A percentile compares a stretch with the other conserved stretches of the same genome.
phyloP scores from a whole-genome alignment of 495 filamentous ascomycete genomes.

The Podospora pseudoanserina region DNA sequence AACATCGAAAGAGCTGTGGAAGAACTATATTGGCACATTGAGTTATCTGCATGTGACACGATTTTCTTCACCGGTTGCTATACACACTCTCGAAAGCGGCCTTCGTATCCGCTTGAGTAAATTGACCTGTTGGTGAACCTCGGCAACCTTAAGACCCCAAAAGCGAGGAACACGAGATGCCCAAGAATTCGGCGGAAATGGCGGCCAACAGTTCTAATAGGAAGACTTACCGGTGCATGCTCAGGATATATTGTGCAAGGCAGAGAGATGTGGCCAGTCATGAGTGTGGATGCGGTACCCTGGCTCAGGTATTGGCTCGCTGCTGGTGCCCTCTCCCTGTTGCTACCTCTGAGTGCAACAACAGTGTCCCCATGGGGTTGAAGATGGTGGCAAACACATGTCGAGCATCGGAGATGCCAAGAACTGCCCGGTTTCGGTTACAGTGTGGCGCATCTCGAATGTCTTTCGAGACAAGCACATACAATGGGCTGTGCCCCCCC shows the following conservation, averaged over 20 bases:
- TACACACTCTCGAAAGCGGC: not conserved
- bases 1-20: not conserved
- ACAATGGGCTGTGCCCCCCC: not conserved
- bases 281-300: not conserved
- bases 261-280: not conserved
- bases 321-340: not conserved
- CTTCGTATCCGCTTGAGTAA: not conserved
- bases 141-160: not conserved
- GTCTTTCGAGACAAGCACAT: not conserved
- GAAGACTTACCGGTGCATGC: not conserved
- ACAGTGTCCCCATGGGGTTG: not conserved
- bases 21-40: not conserved
- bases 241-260: not conserved
- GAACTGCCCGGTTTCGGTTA: conserved; percentile 16
- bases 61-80: not conserved
- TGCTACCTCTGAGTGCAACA: not conserved
- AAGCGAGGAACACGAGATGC: not conserved
- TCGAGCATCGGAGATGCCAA: conserved; percentile 11
- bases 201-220: not conserved
- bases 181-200: not conserved
- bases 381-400: not conserved
- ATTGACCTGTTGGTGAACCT: not conserved
- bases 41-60: not conserved
- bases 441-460: conserved; percentile 8
- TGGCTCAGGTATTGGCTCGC: not conserved